Conservation (phyloP, 2,329 filamentous ascomycete species). For the Exophiala lecanii-corni region DNA sequence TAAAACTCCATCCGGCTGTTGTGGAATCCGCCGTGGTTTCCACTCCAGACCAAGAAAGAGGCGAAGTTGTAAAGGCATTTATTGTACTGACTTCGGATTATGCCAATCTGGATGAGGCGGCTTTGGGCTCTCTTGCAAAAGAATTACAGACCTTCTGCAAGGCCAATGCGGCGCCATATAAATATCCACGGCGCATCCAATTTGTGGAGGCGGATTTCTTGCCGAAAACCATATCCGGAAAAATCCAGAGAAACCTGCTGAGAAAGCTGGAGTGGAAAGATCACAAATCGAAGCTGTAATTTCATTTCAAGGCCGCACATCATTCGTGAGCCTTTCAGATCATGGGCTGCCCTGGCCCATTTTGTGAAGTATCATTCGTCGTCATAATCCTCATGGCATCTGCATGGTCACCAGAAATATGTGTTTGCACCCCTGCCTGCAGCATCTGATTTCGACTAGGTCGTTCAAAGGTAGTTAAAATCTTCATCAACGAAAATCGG, state of each 20-base stretch:
- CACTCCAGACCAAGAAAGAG: slow-evolving; percentile 33
- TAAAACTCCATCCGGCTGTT: slow-evolving; percentile 37
- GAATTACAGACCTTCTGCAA: slow-evolving; percentile 39
- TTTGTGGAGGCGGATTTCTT: slow-evolving; percentile 35
- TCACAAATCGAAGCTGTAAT: too few species aligned
- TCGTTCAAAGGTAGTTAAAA: not conserved
- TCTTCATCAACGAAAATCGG: not conserved
- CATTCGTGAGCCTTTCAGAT: too few species aligned
- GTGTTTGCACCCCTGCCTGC: too few species aligned
- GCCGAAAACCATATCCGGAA: slow-evolving; percentile 36
- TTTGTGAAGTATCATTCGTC: too few species aligned
- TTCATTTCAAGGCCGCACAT: too few species aligned
- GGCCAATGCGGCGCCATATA: slow-evolving; percentile 36
- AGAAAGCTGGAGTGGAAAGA: slow-evolving; percentile 33
- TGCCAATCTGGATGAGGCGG: not conserved
- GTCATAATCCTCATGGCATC: too few species aligned
- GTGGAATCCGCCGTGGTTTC: slow-evolving; percentile 37
- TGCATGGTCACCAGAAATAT: too few species aligned
- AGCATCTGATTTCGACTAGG: too few species aligned
- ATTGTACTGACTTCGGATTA: slow-evolving; percentile 29
- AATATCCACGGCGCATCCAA: slow-evolving; percentile 38
- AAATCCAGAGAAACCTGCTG: slow-evolving; percentile 33
- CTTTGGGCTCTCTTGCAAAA: slow-evolving; percentile 24
- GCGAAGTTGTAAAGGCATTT: slow-evolving; percentile 39
- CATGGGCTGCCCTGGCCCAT: too few species aligned